Percentiles rank a stretch among this genome's conserved stretches.
phyloP scores from a whole-genome alignment of 2,329 filamentous ascomycete species.

The Calonectria multiphialidica region DNA sequence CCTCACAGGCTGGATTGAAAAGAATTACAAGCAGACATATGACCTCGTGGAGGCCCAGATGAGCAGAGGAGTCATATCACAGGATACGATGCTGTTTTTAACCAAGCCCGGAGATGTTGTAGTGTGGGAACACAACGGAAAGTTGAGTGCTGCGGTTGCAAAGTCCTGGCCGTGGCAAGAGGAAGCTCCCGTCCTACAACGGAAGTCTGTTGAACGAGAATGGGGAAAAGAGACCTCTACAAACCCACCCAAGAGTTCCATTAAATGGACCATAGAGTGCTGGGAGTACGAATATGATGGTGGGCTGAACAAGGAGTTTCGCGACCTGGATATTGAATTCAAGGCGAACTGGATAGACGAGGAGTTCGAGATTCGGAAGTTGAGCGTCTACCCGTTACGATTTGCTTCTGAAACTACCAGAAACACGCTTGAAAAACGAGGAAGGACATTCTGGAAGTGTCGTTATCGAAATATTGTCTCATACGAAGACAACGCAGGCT shows the following conservation, averaged over 20 bases:
- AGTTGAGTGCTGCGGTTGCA: neutral
- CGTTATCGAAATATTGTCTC: conserved; percentile 3
- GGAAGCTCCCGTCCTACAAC: neutral
- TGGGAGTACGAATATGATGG: conserved; percentile 3
- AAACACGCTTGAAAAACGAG: neutral
- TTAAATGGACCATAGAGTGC: neutral
- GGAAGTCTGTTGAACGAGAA: neutral
- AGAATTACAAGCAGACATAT: neutral
- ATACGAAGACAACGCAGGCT: neutral
- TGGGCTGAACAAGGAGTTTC: neutral
- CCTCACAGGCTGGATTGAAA: conserved; percentile 8
- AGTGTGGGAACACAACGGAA: neutral
- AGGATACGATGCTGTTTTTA: neutral
- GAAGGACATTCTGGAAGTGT: conserved; percentile 12
- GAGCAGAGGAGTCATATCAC: neutral
- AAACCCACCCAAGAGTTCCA: neutral
- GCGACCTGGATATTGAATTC: neutral
- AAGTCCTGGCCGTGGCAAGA: neutral
- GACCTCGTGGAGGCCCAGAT: neutral
- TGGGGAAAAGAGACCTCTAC: neutral
- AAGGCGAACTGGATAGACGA: neutral
- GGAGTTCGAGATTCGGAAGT: neutral
- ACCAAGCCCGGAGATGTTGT: neutral
- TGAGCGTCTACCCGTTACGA: neutral
- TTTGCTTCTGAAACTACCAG: neutral